phyloP scores from a whole-genome alignment of 2,329 filamentous ascomycete species.

The Phialophora expanda region DNA sequence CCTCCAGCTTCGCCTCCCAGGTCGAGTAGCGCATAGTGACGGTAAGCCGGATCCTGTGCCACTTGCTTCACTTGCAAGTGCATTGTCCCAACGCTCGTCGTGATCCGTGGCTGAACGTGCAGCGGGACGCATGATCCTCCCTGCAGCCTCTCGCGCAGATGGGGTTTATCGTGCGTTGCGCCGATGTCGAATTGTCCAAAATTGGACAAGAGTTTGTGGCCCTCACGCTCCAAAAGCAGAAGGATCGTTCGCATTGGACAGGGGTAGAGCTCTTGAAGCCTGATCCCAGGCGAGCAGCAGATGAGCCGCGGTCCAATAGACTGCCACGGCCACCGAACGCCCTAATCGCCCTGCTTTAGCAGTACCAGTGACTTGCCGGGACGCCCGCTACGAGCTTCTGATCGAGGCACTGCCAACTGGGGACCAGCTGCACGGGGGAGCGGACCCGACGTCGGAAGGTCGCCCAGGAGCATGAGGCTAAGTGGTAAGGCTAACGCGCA shows the following conservation, averaged over 20 bases:
- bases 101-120: not conserved
- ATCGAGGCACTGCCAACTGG: constrained; percentile 8
- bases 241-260: constrained; percentile 29
- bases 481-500: constrained; percentile 20
- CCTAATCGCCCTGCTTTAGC: constrained; percentile 28
- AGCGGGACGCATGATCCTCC: not conserved
- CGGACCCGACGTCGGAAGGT: constrained; percentile 29
- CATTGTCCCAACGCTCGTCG: not conserved
- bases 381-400: constrained; percentile 22
- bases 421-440: constrained; percentile 17
- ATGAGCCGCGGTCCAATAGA: constrained; percentile 30
- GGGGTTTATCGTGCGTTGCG: not conserved
- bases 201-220: constrained; percentile 24
- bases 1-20: not conserved
- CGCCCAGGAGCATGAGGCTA: not conserved
- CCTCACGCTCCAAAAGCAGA: constrained; percentile 26
- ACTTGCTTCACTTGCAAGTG: constrained; percentile 1
- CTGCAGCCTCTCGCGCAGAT: not conserved
- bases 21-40: not conserved
- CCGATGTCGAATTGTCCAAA: constrained; percentile 9
- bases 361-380: constrained; percentile 14
- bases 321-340: constrained; percentile 8
- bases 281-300: constrained; percentile 33
- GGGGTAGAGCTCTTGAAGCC: constrained; percentile 28
- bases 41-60: not conserved